phyloP scores from a whole-genome alignment of 441 rosid species.

The Gossypium trilobum region DNA sequence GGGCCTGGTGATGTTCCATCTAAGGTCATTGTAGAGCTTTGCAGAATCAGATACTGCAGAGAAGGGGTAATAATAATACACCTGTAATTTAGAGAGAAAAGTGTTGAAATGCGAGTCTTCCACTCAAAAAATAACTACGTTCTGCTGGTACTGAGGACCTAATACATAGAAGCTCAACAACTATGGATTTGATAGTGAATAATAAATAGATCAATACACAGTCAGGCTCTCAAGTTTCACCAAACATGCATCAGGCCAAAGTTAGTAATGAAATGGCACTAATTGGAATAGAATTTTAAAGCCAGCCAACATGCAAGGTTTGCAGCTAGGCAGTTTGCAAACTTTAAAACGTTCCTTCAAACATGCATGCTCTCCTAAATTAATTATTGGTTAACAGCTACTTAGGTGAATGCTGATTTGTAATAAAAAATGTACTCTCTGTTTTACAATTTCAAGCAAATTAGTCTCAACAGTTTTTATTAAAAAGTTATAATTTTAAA shows the following conservation, averaged over 20 bases:
- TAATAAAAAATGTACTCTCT: not conserved
- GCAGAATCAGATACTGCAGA: constrained; percentile 85
- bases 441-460: not conserved
- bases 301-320: not conserved
- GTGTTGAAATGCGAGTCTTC: not conserved
- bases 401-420: not conserved
- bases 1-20: constrained; percentile 96
- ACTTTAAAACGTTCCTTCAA: not conserved
- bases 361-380: not conserved
- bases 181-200: not conserved
- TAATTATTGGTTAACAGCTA: not conserved
- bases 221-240: constrained; percentile 3
- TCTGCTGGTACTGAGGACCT: not conserved
- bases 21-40: constrained; percentile 94
- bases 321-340: not conserved
- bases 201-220: not conserved
- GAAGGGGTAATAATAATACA: constrained; percentile 86
- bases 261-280: not conserved
- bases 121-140: not conserved
- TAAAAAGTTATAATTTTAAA: not conserved
- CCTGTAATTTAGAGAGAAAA: constrained; percentile 38
- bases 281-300: not conserved
- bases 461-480: not conserved
- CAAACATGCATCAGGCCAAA: not conserved
- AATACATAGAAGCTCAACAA: not conserved